phyloP scores from a whole-genome alignment of 345 rosid species.

The Bretschneidera sinensis region DNA sequence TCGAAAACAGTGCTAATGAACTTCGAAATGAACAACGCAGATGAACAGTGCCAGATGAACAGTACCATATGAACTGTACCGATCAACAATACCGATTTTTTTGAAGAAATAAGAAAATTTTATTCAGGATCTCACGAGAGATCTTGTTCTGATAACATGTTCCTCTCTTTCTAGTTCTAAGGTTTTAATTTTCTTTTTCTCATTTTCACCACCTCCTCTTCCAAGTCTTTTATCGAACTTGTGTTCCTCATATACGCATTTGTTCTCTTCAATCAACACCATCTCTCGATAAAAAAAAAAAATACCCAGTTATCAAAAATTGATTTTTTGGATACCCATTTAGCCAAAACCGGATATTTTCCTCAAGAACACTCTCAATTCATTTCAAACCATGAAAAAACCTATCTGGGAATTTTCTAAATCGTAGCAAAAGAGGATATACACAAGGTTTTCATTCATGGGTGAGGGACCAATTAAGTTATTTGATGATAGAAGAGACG shows the following conservation, averaged over 20 bases:
- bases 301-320: neutral
- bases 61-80: too few relatives aligned
- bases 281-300: too few relatives aligned
- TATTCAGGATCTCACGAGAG: too few relatives aligned
- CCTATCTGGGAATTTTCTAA: constrained; percentile 11
- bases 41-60: too few relatives aligned
- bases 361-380: neutral
- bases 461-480: constrained; percentile 46
- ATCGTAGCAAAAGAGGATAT: neutral
- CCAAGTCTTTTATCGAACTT: constrained; percentile 9
- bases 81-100: too few relatives aligned
- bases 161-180: constrained; percentile 3
- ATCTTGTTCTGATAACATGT: too few relatives aligned
- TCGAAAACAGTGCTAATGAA: too few relatives aligned
- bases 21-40: too few relatives aligned
- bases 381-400: constrained; percentile 8
- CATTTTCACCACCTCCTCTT: constrained; percentile 16
- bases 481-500: constrained; percentile 58
- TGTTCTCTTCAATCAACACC: neutral
- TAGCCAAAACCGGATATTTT: constrained; percentile 23
- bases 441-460: constrained; percentile 28
- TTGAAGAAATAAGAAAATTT: too few relatives aligned
- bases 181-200: neutral
- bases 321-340: constrained; percentile 23
- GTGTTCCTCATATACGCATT: neutral